A percentile compares a stretch with the other conserved stretches of the same genome.
Evolutionary conservation across 73 alveolate species (phyloP).

Genomic region (Paramecium tetraurelia): DNA sequence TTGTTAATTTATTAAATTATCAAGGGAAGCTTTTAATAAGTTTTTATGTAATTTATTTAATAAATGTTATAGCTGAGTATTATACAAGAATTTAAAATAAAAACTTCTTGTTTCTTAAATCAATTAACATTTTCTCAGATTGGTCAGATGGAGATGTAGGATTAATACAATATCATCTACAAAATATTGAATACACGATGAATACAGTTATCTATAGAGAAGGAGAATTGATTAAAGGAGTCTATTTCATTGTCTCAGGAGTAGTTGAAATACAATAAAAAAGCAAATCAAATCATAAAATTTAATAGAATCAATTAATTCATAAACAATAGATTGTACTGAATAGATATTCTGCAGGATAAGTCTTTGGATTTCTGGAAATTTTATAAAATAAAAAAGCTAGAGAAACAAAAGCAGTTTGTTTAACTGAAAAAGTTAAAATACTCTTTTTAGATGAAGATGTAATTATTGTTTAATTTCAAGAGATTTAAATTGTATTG

Average conservation of each 20-base stretch:
- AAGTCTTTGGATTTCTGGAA: background rate
- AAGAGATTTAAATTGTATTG: slow-evolving; percentile 39
- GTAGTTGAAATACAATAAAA: background rate
- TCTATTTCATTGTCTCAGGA: background rate
- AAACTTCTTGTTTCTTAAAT: slow-evolving; percentile 8
- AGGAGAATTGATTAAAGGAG: slow-evolving; percentile 7
- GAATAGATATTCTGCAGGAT: background rate
- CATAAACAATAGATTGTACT: background rate
- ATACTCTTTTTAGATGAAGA: background rate
- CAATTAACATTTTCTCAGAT: background rate
- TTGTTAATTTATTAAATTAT: slow-evolving; percentile 12
- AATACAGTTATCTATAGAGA: slow-evolving; percentile 5
- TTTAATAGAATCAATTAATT: background rate
- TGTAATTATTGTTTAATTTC: background rate
- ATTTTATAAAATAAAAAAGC: background rate
- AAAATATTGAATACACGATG: slow-evolving; percentile 22
- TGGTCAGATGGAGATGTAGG: slow-evolving; percentile 36
- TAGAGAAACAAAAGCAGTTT: slow-evolving; percentile 8
- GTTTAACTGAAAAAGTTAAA: slow-evolving; percentile 18
- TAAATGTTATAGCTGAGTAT: background rate
- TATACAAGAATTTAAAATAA: slow-evolving; percentile 2
- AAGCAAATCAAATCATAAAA: background rate
- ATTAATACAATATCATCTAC: background rate
- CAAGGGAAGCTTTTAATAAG: slow-evolving; percentile 41
- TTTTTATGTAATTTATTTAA: background rate